Conservation (phyloP, 768 basidiomycete species). For the Naganishia antarctica region DNA sequence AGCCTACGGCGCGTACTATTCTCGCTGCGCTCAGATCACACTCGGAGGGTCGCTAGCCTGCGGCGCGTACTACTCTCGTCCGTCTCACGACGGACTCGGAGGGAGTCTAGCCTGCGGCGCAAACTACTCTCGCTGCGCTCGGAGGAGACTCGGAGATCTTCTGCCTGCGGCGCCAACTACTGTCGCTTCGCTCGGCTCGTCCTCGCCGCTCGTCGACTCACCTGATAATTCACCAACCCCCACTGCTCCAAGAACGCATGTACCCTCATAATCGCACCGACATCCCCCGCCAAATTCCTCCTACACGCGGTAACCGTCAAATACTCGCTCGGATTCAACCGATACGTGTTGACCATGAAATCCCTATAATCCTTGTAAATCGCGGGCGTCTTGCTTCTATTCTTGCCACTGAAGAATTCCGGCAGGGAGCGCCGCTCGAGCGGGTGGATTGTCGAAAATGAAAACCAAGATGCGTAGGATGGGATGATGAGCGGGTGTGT, state of each 20-base stretch:
- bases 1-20: too few relatives aligned
- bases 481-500: slow-evolving; percentile 96
- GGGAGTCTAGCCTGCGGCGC: too few relatives aligned
- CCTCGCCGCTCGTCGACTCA: slow-evolving; percentile 48
- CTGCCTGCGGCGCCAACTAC: background rate
- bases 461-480: slow-evolving; percentile 96
- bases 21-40: too few relatives aligned
- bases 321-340: slow-evolving; percentile 88
- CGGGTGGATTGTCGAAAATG: slow-evolving; percentile 85
- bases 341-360: slow-evolving; percentile 99
- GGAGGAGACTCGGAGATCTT: background rate
- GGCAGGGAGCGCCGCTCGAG: slow-evolving; percentile 88
- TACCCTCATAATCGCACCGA: slow-evolving; percentile 97
- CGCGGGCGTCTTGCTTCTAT: slow-evolving; percentile 87
- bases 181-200: background rate
- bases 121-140: background rate
- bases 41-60: background rate
- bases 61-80: too few relatives aligned
- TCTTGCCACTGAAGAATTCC: slow-evolving; percentile 96
- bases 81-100: too few relatives aligned
- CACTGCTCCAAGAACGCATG: slow-evolving; percentile 98
- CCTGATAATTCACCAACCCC: slow-evolving; percentile 99
- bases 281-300: slow-evolving; percentile 93
- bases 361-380: slow-evolving; percentile 99
- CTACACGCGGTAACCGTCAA: slow-evolving; percentile 95